Percentiles rank a stretch among this genome's conserved stretches.
phyloP scores from a whole-genome alignment of 1,284 basidiomycete species.

The Xerocomus cyaneibrunnescens region DNA sequence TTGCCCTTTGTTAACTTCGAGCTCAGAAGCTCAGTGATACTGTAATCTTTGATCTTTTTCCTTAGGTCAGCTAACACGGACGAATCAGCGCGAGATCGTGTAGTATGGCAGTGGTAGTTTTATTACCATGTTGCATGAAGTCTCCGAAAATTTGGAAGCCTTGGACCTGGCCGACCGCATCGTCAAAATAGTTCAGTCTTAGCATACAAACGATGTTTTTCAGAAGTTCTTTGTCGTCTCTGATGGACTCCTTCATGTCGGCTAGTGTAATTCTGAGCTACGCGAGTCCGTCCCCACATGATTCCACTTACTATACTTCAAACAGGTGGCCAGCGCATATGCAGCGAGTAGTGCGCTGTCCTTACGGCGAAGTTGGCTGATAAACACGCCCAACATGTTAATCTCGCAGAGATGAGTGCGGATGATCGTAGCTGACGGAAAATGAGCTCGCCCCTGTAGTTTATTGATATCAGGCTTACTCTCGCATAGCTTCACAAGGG shows the following conservation, averaged over 20 bases:
- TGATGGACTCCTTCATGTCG: constrained; percentile 18
- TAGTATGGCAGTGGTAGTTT: too few relatives aligned
- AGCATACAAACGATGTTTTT: constrained; percentile 25
- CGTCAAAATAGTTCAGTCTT: constrained; percentile 28
- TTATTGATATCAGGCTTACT: neutral
- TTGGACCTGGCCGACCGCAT: constrained; percentile 26
- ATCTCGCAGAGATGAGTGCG: neutral
- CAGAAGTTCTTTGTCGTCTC: constrained; percentile 6
- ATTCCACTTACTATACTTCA: constrained; percentile 10
- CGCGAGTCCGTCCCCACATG: accelerated
- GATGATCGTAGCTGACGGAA: neutral
- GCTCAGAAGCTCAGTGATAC: constrained; percentile 19
- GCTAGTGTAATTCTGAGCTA: constrained; percentile 4
- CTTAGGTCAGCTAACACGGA: constrained; percentile 17
- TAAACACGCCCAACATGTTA: constrained; percentile 1
- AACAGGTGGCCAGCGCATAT: constrained; percentile 6
- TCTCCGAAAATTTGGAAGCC: constrained; percentile 30
- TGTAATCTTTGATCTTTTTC: constrained; percentile 7
- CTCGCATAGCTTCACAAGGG: constrained; percentile 6
- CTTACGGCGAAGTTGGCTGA: constrained; percentile 8
- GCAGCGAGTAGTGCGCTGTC: constrained; percentile 9
- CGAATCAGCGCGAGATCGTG: neutral
- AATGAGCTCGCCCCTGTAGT: neutral
- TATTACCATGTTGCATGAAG: constrained; percentile 24
- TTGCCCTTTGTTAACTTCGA: constrained; percentile 16